A percentile compares a stretch with the other conserved stretches of the same genome.
These are phyloP conservation scores for Monosporascus ibericus DNA, from an alignment of 2,329 filamentous ascomycete species.

Conservation along the genomic window DNA sequence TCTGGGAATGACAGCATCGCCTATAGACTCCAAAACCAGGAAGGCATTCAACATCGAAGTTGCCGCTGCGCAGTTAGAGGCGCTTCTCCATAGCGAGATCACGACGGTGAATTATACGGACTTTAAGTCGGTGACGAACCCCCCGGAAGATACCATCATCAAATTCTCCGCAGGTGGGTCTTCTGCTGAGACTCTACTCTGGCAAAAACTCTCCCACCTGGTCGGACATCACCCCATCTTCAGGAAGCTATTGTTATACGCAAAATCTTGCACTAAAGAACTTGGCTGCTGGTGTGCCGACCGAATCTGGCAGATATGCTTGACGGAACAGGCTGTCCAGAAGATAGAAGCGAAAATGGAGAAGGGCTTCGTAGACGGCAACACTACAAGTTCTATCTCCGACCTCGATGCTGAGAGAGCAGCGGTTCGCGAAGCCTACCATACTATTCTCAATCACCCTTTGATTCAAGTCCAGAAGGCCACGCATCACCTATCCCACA, in stretches of 20 bases:
- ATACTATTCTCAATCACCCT: conserved; percentile 46
- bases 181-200: conserved; percentile 59
- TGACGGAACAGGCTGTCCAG: conserved; percentile 55
- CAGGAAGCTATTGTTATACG: conserved; percentile 50
- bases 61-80: conserved; percentile 69
- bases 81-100: conserved; percentile 73
- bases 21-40: conserved; percentile 69
- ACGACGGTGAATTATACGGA: conserved; percentile 58
- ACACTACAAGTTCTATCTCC: conserved; percentile 15
- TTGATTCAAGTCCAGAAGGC: conserved; percentile 32
- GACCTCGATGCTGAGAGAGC: conserved; percentile 16
- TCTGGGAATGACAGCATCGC: conserved; percentile 95
- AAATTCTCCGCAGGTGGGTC: conserved; percentile 42
- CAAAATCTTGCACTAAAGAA: conserved; percentile 53
- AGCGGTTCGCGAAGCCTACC: conserved; percentile 51
- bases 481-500: conserved; percentile 56
- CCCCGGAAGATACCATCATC: conserved; percentile 53
- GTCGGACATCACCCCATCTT: conserved; percentile 41
- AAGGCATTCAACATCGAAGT: conserved; percentile 50
- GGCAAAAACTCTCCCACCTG: conserved; percentile 44
- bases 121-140: conserved; percentile 48
- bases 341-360: conserved; percentile 55
- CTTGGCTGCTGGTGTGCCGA: conserved; percentile 85
- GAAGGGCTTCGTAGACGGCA: conserved; percentile 28
- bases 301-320: conserved; percentile 66